A percentile compares a stretch with the other conserved stretches of the same genome.
These are phyloP conservation scores for Claviceps sp. DNA, from an alignment of 2,329 filamentous ascomycete species.

Conservation along the genomic window DNA sequence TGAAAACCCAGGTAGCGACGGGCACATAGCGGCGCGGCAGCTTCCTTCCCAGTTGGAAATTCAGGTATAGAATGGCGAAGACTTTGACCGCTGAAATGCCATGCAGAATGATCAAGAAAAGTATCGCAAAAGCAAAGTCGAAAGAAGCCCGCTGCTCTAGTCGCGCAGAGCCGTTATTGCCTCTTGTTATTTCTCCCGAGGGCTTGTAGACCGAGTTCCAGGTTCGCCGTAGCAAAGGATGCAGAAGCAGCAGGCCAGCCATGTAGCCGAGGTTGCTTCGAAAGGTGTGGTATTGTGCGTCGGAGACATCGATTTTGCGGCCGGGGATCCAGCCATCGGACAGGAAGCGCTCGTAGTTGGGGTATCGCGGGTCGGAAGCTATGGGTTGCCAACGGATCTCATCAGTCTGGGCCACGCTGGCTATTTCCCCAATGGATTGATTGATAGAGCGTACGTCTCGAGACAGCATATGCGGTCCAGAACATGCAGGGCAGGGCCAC, in stretches of 20 bases:
- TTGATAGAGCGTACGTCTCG: constrained; percentile 45
- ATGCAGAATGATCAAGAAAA: constrained; percentile 70
- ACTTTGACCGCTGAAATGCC: constrained; percentile 80
- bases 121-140: constrained; percentile 65
- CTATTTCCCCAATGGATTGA: not conserved
- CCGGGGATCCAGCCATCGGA: constrained; percentile 83
- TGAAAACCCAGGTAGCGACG: constrained; percentile 75
- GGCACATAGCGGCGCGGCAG: constrained; percentile 62
- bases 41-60: constrained; percentile 64
- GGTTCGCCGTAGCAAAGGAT: constrained; percentile 61
- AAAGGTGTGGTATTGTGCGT: constrained; percentile 76
- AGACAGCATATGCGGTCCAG: constrained; percentile 77
- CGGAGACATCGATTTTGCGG: constrained; percentile 83
- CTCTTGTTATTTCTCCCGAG: constrained; percentile 10
- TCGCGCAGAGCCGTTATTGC: constrained; percentile 35
- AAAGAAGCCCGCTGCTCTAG: constrained; percentile 63
- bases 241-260: constrained; percentile 55
- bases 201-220: constrained; percentile 48
- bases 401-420: not conserved
- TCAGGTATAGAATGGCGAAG: constrained; percentile 62
- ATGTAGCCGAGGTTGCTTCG: constrained; percentile 78
- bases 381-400: not conserved
- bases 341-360: constrained; percentile 57
- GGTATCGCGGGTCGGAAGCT: constrained; percentile 74
- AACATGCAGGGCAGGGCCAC: constrained; percentile 73